Evolutionary conservation across 2,329 filamentous ascomycete species (phyloP).

Genomic region (Nothomitra cinnamomea): DNA sequence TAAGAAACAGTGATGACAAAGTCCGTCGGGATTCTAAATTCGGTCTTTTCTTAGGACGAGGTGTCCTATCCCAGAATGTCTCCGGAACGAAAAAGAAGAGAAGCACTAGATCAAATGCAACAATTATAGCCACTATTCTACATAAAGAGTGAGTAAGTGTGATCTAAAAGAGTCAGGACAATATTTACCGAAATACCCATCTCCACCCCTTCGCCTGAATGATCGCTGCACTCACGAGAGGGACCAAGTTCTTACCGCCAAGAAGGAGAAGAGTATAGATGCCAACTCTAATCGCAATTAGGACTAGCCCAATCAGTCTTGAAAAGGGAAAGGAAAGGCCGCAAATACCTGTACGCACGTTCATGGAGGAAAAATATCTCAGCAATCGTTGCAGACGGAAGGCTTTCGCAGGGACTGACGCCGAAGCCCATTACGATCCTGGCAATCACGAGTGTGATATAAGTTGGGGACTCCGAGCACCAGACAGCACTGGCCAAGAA

Average conservation of each 20-base stretch:
- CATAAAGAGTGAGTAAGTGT: not conserved
- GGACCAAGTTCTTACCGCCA: slow-evolving; percentile 80
- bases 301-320: too few relatives aligned
- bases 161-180: not conserved
- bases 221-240: slow-evolving; percentile 70
- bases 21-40: slow-evolving; percentile 15
- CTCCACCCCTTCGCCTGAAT: slow-evolving; percentile 68
- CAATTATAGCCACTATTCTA: slow-evolving; percentile 68
- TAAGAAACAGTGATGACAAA: slow-evolving; percentile 16
- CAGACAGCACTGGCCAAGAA: slow-evolving; percentile 65
- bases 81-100: slow-evolving; percentile 88
- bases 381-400: slow-evolving; percentile 84
- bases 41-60: slow-evolving; percentile 29
- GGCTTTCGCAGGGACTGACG: slow-evolving; percentile 77
- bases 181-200: slow-evolving; percentile 67
- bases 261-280: slow-evolving; percentile 83
- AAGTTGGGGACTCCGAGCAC: slow-evolving; percentile 73
- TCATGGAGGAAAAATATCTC: slow-evolving; percentile 96
- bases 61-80: slow-evolving; percentile 86
- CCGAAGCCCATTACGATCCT: slow-evolving; percentile 77
- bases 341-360: slow-evolving; percentile 45
- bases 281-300: slow-evolving; percentile 44
- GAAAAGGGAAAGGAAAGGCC: not conserved
- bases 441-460: slow-evolving; percentile 60
- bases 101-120: slow-evolving; percentile 49